A percentile compares a stretch with the other conserved stretches of the same genome.
phyloP scores from a whole-genome alignment of 805 yeast genomes.

The Debaryomyces prosopidis region DNA sequence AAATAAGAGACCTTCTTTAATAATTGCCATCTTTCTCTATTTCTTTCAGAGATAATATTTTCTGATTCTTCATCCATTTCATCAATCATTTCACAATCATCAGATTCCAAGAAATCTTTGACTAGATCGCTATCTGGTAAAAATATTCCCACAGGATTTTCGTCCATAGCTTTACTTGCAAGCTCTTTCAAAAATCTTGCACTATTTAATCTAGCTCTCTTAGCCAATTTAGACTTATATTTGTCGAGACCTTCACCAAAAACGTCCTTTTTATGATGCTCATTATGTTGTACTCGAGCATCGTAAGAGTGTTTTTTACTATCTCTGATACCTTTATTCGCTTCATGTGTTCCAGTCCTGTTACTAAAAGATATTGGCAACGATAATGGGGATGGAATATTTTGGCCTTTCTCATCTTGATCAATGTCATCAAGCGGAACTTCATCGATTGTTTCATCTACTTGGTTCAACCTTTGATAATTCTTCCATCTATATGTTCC shows the following conservation, averaged over 20 bases:
- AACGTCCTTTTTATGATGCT: slow-evolving; percentile 70
- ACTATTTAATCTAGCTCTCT: slow-evolving; percentile 53
- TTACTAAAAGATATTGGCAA: slow-evolving; percentile 72
- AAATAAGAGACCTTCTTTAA: slow-evolving; percentile 69
- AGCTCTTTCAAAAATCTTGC: slow-evolving; percentile 56
- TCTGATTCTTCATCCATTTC: slow-evolving; percentile 41
- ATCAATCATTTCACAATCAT: slow-evolving; percentile 36
- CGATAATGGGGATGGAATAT: slow-evolving; percentile 32
- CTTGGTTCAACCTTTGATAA: slow-evolving; percentile 19
- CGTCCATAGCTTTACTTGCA: slow-evolving; percentile 49
- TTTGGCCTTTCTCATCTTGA: slow-evolving; percentile 23
- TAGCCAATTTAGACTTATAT: slow-evolving; percentile 47
- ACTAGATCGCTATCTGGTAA: slow-evolving; percentile 63
- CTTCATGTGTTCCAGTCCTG: slow-evolving; percentile 73
- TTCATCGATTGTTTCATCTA: slow-evolving; percentile 12
- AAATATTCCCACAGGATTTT: slow-evolving; percentile 30
- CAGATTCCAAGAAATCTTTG: slow-evolving; percentile 52
- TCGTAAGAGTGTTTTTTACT: slow-evolving; percentile 80
- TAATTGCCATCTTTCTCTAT: slow-evolving; percentile 67
- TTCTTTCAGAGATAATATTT: slow-evolving; percentile 37
- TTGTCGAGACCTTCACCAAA: slow-evolving; percentile 75
- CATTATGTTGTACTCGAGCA: slow-evolving; percentile 70
- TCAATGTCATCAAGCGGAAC: slow-evolving; percentile 27
- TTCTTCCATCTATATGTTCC: slow-evolving; percentile 53
- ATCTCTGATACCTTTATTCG: slow-evolving; percentile 82